Evolutionary conservation across 176 grass and related monocot species (phyloP).

Genomic region (Aegilops umbellulata): DNA sequence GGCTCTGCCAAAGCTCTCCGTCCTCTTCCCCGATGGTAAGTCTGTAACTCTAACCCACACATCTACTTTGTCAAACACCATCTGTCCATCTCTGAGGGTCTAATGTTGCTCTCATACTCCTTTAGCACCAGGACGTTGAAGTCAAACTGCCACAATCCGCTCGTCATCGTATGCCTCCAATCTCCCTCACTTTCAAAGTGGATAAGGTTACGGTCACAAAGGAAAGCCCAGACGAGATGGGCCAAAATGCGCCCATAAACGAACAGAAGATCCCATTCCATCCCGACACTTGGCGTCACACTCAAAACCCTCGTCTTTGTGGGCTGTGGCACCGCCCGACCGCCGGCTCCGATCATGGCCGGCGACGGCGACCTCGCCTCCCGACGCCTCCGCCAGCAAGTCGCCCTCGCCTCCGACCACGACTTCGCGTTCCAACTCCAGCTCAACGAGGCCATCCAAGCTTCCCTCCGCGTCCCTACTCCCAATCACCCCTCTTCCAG

Average conservation of each 20-base stretch:
- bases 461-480: not conserved
- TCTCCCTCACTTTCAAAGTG: too few species aligned
- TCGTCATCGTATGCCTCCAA: too few species aligned
- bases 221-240: too few species aligned
- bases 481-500: not conserved
- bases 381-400: not conserved
- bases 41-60: too few species aligned
- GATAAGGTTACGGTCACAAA: too few species aligned
- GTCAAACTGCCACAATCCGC: too few species aligned
- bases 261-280: not conserved
- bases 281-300: not conserved
- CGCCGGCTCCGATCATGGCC: conserved; percentile 5
- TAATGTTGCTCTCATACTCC: too few species aligned
- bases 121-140: too few species aligned
- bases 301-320: not conserved
- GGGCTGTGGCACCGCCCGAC: not conserved
- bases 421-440: conserved; percentile 46
- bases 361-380: conserved; percentile 1
- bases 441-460: conserved; percentile 41
- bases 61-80: too few species aligned
- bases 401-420: not conserved
- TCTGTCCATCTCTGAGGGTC: too few species aligned
- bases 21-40: too few species aligned
- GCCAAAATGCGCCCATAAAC: not conserved
- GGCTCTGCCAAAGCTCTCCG: too few species aligned